Percentiles rank a stretch among this genome's conserved stretches.
Evolutionary conservation across 768 basidiomycete species (phyloP).

Genomic region (Tricholoma matsutake): DNA sequence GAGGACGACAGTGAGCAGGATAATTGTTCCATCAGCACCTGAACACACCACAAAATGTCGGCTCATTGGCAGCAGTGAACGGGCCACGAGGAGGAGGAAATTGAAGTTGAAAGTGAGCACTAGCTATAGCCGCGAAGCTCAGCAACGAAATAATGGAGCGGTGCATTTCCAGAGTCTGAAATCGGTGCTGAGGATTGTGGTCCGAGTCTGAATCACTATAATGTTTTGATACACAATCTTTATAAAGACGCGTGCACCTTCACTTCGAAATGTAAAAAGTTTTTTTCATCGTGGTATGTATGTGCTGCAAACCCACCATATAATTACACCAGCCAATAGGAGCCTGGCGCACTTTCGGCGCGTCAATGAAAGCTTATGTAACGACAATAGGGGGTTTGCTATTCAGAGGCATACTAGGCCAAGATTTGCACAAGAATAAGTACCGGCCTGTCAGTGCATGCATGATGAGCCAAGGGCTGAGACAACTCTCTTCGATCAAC

Average conservation of each 20-base stretch:
- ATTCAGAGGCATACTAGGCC: too few relatives aligned
- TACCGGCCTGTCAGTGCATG: too few relatives aligned
- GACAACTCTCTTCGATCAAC: too few relatives aligned
- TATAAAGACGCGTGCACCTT: background rate
- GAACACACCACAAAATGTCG: constrained; percentile 63
- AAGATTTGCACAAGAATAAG: too few relatives aligned
- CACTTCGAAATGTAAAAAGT: constrained; percentile 15
- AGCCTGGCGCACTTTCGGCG: too few relatives aligned
- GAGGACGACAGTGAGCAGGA: constrained; percentile 3
- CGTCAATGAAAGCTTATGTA: too few relatives aligned
- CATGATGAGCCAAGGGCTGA: too few relatives aligned
- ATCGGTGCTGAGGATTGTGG: background rate
- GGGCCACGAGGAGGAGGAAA: constrained; percentile 71
- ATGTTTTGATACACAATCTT: background rate
- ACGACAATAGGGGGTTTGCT: too few relatives aligned
- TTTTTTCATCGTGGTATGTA: constrained; percentile 17
- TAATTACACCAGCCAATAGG: background rate
- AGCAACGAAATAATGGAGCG: constrained; percentile 29
- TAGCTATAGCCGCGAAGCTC: constrained; percentile 39
- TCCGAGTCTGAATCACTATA: background rate
- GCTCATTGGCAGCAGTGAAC: constrained; percentile 60
- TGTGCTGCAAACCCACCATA: background rate
- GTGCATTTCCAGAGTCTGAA: constrained; percentile 11
- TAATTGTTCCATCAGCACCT: background rate
- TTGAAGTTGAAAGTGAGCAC: constrained; percentile 79